Evolutionary conservation across 2,329 filamentous ascomycete species (phyloP), one percentile per base, ranked within the genome.

Genomic region (Penicillium sp.): DNA sequence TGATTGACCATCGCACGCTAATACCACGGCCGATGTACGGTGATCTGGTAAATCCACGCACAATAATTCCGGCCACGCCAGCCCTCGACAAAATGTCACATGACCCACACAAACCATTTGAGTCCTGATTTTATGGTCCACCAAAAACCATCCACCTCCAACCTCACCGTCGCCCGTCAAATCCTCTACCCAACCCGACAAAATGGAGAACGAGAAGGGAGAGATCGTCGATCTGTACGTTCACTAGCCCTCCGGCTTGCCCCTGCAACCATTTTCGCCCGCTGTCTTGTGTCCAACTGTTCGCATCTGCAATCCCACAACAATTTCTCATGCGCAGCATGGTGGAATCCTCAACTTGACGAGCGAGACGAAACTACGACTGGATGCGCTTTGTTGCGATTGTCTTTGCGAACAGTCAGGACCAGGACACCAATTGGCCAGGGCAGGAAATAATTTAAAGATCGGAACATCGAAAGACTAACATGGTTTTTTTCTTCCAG

Each of bases 201-300:
- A 79, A 75, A 98, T 96, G 92, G 92, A 98, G 82, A 98, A 98
- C 88, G 92, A 96, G 79, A 88, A 88, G 77, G 90, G 90, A 77
- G 88, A 96, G 75, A 89, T 95, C 76, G 92, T 96, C 73, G 90
- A 96, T 77, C 88, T 95, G 87, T 95, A 82, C 74, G 83, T 73
- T 56, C 32, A 30, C 41, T 31, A 36, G 43, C 35, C 49, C 45
- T 42, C 35, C 31, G 30, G 39, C 37, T 43, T 44, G 45, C 38
- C 37, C 36, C 34, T 30, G 30, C 37, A 27, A 31, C 32, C 44
- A 31, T 42, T 44, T 44, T n/a, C n/a, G 37, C 35, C 27, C 37
- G 32, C 27, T 50, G 39, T 35, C 37, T 41, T 42, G 41, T 41
- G 27, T 45, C 45, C 49, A 37, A 26, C 37, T 51, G 42, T 26